A percentile compares a stretch with the other conserved stretches of the same genome.
These are phyloP conservation scores for Lactarius hengduanensis DNA, from an alignment of 768 basidiomycete genomes.

Conservation along the genomic window DNA sequence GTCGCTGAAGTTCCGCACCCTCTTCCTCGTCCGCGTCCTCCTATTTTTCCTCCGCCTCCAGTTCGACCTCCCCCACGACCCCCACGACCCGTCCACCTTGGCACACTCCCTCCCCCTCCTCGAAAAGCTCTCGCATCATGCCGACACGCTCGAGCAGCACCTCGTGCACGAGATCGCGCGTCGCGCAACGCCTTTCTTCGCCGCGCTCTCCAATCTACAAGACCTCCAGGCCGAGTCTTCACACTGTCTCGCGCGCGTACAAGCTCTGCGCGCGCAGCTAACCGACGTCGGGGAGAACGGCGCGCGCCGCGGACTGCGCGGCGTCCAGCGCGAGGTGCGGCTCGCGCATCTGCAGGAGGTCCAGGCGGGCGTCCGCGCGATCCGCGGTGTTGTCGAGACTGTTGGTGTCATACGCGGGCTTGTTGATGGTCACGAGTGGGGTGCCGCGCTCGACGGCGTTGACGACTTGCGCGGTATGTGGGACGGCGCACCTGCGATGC, in stretches of 20 bases:
- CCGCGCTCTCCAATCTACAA: conserved; percentile 91
- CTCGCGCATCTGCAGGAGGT: conserved; percentile 60
- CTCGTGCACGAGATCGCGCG: conserved; percentile 89
- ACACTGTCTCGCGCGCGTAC: conserved; percentile 74
- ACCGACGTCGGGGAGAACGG: conserved; percentile 72
- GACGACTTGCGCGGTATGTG: conserved; percentile 65
- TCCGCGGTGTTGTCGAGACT: conserved; percentile 76
- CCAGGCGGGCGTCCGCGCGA: conserved; percentile 57
- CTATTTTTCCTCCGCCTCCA: conserved; percentile 20
- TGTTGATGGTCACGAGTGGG: conserved; percentile 86
- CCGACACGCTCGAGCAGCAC: conserved; percentile 93
- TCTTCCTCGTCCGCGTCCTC: conserved; percentile 8
- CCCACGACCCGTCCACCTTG: conserved; percentile 56
- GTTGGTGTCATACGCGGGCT: conserved; percentile 65
- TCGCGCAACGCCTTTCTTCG: conserved; percentile 92
- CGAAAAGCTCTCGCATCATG: conserved; percentile 87
- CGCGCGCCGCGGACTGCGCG: conserved; percentile 75
- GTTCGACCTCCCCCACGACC: conserved; percentile 32
- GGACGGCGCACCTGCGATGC: conserved; percentile 33
- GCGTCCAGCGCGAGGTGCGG: conserved; percentile 64
- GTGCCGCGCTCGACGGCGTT: conserved; percentile 74
- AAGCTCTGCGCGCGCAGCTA: conserved; percentile 66
- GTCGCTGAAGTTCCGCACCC: conserved; percentile 57
- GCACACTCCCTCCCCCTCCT: conserved; percentile 72
- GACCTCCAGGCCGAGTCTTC: conserved; percentile 88